phyloP scores from a whole-genome alignment of 1,284 basidiomycete genomes.

The Naganishia sp. region DNA sequence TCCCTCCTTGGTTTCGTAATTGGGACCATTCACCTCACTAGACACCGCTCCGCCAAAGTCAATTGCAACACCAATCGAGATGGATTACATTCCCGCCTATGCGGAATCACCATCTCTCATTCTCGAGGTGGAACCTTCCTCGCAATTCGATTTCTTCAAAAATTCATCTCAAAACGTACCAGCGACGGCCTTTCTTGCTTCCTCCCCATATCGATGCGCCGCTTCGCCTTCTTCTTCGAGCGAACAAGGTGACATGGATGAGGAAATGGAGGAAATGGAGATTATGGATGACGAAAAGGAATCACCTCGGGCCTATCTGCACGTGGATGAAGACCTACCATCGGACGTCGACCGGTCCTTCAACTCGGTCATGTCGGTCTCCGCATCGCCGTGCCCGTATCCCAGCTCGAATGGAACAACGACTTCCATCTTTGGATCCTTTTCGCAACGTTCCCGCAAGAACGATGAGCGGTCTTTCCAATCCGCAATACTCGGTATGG shows the following conservation, averaged over 20 bases:
- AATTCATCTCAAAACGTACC: slow-evolving; percentile 9
- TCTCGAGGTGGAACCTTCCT: slow-evolving; percentile 11
- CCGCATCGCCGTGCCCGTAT: slow-evolving; percentile 39
- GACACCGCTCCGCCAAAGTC: background rate
- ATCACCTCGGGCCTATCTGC: background rate
- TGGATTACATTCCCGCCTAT: slow-evolving; percentile 18
- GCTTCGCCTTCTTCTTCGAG: slow-evolving; percentile 21
- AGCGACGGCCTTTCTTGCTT: slow-evolving; percentile 7
- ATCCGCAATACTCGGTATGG: slow-evolving; percentile 30
- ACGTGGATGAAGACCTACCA: slow-evolving; percentile 42
- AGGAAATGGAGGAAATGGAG: slow-evolving; percentile 26
- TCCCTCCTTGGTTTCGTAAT: background rate
- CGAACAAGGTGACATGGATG: slow-evolving; percentile 14
- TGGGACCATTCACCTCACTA: background rate
- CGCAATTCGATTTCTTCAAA: slow-evolving; percentile 23
- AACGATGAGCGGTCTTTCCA: slow-evolving; percentile 7
- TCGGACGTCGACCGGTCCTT: slow-evolving; percentile 53
- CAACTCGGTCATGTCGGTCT: slow-evolving; percentile 52
- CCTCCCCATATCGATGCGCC: slow-evolving; percentile 23
- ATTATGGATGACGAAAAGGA: slow-evolving; percentile 18
- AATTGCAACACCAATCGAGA: background rate
- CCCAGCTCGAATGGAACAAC: slow-evolving; percentile 36
- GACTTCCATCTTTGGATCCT: slow-evolving; percentile 28
- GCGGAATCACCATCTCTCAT: slow-evolving; percentile 17
- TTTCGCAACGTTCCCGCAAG: slow-evolving; percentile 31